Conservation (phyloP, 257 asterid species). For the Ajuga chamaepitys region DNA sequence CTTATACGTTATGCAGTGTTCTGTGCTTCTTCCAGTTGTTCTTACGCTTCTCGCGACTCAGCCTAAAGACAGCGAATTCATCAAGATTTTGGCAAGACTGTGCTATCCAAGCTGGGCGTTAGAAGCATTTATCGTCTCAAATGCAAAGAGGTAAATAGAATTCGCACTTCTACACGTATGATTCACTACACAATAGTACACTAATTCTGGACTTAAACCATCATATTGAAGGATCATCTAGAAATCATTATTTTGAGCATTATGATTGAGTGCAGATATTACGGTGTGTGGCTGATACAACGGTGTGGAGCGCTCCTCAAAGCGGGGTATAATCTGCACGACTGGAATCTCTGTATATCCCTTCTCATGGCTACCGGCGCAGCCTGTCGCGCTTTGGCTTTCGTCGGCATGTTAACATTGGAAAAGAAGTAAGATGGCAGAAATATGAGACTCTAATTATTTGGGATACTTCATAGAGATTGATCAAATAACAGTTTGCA, state of each 20-base stretch:
- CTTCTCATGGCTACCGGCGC: slow-evolving; percentile 40
- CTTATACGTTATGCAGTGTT: slow-evolving; percentile 49
- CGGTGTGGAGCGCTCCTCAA: slow-evolving; percentile 45
- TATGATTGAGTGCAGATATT: slow-evolving; percentile 32
- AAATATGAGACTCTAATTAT: not conserved
- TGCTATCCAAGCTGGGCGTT: slow-evolving; percentile 89
- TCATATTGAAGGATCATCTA: not conserved
- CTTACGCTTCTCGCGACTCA: slow-evolving; percentile 86
- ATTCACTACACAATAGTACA: not conserved
- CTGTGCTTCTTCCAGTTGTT: slow-evolving; percentile 87
- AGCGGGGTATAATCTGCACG: slow-evolving; percentile 36
- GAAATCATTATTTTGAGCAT: not conserved
- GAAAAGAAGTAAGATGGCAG: slow-evolving; percentile 27
- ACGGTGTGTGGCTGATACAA: slow-evolving; percentile 59
- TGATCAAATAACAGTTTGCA: not conserved
- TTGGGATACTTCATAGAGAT: not conserved
- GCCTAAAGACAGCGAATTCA: slow-evolving; percentile 36
- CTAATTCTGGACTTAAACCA: not conserved
- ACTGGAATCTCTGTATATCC: slow-evolving; percentile 38
- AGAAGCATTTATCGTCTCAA: slow-evolving; percentile 82
- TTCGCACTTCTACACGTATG: not conserved
- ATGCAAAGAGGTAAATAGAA: slow-evolving; percentile 56
- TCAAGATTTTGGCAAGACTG: slow-evolving; percentile 37
- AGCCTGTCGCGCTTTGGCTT: slow-evolving; percentile 43
- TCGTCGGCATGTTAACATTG: slow-evolving; percentile 42